These are phyloP conservation scores for Cordyceps pruinosa DNA, from an alignment of 2,329 filamentous ascomycete genomes.

Conservation along the genomic window DNA sequence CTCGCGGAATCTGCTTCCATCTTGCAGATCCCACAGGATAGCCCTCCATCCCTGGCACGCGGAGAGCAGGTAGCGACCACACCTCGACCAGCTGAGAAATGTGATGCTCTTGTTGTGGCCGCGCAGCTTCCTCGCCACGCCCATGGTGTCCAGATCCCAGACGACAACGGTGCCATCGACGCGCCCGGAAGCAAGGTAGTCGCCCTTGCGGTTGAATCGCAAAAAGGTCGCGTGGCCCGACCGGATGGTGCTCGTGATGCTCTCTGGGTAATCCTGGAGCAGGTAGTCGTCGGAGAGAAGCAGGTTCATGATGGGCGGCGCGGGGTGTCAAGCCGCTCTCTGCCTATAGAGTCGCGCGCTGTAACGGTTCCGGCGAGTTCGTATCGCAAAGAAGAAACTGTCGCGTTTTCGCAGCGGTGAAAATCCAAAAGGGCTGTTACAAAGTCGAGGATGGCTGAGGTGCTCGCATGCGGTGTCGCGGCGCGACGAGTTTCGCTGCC, in stretches of 20 bases:
- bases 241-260: slow-evolving; percentile 79
- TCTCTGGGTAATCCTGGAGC: slow-evolving; percentile 79
- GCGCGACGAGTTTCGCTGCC: slow-evolving; percentile 8
- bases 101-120: slow-evolving; percentile 93
- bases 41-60: slow-evolving; percentile 95
- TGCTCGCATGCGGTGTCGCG: background rate
- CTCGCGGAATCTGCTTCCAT: slow-evolving; percentile 65
- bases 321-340: background rate
- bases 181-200: slow-evolving; percentile 88
- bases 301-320: slow-evolving; percentile 44
- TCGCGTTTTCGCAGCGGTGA: background rate
- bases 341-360: background rate
- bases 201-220: slow-evolving; percentile 90
- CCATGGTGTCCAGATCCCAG: slow-evolving; percentile 96
- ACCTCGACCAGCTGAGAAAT: slow-evolving; percentile 89
- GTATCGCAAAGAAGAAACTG: background rate
- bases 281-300: slow-evolving; percentile 57
- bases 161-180: slow-evolving; percentile 92
- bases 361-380: too few species aligned
- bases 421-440: background rate
- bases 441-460: slow-evolving; percentile 4
- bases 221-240: slow-evolving; percentile 59
- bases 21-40: slow-evolving; percentile 83
- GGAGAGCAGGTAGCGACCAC: slow-evolving; percentile 84
- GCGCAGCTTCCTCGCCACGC: slow-evolving; percentile 85